Percentiles rank a stretch among this genome's conserved stretches.
Conservation (phyloP, 2,329 filamentous ascomycete genomes). For the Aspergillus sp. region DNA sequence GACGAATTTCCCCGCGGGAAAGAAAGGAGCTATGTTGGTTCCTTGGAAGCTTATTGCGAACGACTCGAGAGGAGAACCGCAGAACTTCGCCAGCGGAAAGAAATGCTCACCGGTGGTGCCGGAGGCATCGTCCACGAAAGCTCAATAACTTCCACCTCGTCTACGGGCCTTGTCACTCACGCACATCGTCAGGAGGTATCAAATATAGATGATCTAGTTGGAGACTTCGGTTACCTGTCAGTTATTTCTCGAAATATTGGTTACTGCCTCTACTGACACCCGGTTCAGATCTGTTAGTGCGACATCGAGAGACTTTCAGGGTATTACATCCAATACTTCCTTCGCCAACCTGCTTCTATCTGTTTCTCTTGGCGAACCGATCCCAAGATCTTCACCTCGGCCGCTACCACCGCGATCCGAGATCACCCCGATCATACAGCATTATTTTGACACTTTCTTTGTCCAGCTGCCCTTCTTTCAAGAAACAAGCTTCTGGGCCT, state of each 20-base stretch:
- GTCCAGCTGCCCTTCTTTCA: constrained; percentile 78
- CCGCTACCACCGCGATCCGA: constrained; percentile 71
- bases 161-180: constrained; percentile 28
- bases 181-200: constrained; percentile 67
- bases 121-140: constrained; percentile 31
- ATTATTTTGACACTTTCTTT: constrained; percentile 82
- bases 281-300: constrained; percentile 78
- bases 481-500: constrained; percentile 73
- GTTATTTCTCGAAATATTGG: constrained; percentile 29
- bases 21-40: constrained; percentile 93
- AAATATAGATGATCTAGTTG: constrained; percentile 87
- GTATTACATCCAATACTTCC: constrained; percentile 83
- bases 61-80: constrained; percentile 76
- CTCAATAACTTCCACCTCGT: constrained; percentile 37
- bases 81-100: constrained; percentile 40
- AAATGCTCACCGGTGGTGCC: constrained; percentile 25
- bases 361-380: constrained; percentile 71
- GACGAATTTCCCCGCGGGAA: constrained; percentile 96
- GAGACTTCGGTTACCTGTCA: constrained; percentile 88
- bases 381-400: constrained; percentile 61
- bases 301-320: constrained; percentile 89
- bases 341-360: constrained; percentile 86
- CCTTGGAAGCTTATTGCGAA: constrained; percentile 87
- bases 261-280: constrained; percentile 16
- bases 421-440: constrained; percentile 69